Evolutionary conservation across 306 rosid species (phyloP).

Genomic region (Medicago lupulina): DNA sequence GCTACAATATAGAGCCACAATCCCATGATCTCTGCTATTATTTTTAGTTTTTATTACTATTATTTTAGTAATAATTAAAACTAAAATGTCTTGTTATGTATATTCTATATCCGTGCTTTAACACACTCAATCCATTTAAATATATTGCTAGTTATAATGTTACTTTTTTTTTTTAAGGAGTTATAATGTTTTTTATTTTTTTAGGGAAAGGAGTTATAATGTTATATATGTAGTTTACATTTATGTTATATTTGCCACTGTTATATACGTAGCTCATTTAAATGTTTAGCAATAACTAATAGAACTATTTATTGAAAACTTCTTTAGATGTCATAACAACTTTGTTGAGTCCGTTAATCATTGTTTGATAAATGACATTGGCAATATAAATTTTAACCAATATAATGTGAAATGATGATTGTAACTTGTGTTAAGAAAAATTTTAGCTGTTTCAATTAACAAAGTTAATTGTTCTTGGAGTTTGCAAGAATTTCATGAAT

Average conservation of each 20-base stretch:
- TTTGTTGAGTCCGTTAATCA: constrained; percentile 3
- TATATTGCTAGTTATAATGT: neutral
- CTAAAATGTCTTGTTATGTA: neutral
- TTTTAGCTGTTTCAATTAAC: neutral
- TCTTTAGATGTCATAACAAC: neutral
- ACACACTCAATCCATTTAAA: neutral
- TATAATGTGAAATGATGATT: neutral
- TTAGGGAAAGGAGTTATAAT: too few species aligned
- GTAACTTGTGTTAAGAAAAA: neutral
- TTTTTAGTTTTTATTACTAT: neutral
- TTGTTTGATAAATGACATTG: neutral
- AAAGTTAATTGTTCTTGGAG: neutral
- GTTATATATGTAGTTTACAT: neutral
- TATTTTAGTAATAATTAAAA: neutral
- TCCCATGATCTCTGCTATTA: constrained; percentile 23
- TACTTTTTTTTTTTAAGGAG: too few species aligned
- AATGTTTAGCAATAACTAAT: neutral
- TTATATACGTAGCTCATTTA: neutral
- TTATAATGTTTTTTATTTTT: too few species aligned
- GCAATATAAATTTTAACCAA: neutral
- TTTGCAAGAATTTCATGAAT: neutral
- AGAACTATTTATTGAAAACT: constrained; percentile 16
- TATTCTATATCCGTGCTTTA: neutral
- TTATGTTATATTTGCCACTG: neutral
- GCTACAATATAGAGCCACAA: constrained; percentile 43